Conservation (phyloP, 2,329 filamentous ascomycete species). For the Aureobasidium sp. region DNA sequence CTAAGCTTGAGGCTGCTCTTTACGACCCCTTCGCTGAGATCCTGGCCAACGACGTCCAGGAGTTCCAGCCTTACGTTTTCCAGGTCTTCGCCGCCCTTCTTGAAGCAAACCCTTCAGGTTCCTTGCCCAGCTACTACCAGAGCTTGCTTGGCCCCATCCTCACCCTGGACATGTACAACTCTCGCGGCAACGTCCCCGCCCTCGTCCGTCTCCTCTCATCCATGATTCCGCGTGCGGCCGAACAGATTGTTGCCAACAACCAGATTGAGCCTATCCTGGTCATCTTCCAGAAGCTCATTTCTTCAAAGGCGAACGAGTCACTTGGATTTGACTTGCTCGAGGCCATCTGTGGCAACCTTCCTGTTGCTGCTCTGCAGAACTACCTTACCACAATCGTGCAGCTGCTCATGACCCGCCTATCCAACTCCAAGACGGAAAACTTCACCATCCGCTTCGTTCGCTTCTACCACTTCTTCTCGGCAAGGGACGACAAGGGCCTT, state of each 20-base stretch:
- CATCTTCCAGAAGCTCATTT: constrained; percentile 86
- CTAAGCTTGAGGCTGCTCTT: constrained; percentile 68
- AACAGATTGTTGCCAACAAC: constrained; percentile 65
- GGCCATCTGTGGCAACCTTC: constrained; percentile 62
- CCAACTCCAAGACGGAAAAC: constrained; percentile 68
- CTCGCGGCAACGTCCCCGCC: constrained; percentile 84
- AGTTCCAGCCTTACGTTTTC: constrained; percentile 95
- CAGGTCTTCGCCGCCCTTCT: constrained; percentile 87
- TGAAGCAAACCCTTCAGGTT: constrained; percentile 71
- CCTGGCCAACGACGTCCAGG: constrained; percentile 73
- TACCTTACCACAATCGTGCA: constrained; percentile 76
- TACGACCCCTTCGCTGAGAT: constrained; percentile 78
- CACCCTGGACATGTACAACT: constrained; percentile 78
- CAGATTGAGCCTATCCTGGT: constrained; percentile 84
- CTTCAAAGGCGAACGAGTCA: constrained; percentile 72
- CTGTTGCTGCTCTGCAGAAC: constrained; percentile 61
- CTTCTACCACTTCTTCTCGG: constrained; percentile 88
- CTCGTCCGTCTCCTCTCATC: constrained; percentile 75
- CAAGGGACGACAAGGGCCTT: constrained; percentile 68
- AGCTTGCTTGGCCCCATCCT: constrained; percentile 70
- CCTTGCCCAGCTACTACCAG: constrained; percentile 73
- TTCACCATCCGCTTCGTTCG: constrained; percentile 82
- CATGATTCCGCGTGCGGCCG: constrained; percentile 68
- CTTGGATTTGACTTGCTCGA: constrained; percentile 89
- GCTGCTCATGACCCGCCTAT: constrained; percentile 66